These are phyloP conservation scores for Cadophora gregata DNA, from an alignment of 2,329 filamentous ascomycete genomes.

Conservation along the genomic window DNA sequence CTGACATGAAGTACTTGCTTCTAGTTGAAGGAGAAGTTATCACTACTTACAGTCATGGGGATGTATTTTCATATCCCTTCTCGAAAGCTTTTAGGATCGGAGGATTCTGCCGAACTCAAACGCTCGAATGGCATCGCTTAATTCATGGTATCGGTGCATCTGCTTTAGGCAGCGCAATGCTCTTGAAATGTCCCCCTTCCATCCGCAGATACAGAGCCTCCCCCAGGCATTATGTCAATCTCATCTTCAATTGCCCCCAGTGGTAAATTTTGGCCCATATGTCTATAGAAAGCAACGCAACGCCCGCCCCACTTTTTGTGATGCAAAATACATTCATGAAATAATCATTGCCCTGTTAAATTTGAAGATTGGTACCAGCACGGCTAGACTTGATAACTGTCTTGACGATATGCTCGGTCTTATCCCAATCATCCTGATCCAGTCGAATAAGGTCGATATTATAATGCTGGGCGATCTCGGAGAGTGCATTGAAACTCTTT, in stretches of 20 bases:
- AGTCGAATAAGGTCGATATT: constrained; percentile 81
- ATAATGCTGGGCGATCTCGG: constrained; percentile 81
- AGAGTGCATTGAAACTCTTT: constrained; percentile 79
- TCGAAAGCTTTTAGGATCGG: not conserved
- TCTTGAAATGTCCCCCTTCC: not conserved
- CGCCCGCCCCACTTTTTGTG: constrained; percentile 13
- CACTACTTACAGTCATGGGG: not conserved
- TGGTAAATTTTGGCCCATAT: not conserved
- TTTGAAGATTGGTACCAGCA: constrained; percentile 56
- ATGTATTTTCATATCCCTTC: not conserved
- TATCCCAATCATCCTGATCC: constrained; percentile 88
- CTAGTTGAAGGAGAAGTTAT: not conserved
- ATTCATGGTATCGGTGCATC: constrained; percentile 20
- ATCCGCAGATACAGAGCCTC: not conserved
- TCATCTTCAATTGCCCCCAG: not conserved
- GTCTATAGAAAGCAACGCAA: constrained; percentile 23
- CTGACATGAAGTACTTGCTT: not conserved
- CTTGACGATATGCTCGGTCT: constrained; percentile 83
- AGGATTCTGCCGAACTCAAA: not conserved
- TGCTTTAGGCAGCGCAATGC: constrained; percentile 14
- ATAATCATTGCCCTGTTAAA: constrained; percentile 12
- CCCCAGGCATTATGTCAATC: not conserved
- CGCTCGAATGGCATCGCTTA: not conserved
- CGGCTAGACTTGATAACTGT: constrained; percentile 76
- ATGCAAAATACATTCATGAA: constrained; percentile 12